Evolutionary conservation across 2,329 filamentous ascomycete species (phyloP).

Genomic region (Aspergillus uvarum): DNA sequence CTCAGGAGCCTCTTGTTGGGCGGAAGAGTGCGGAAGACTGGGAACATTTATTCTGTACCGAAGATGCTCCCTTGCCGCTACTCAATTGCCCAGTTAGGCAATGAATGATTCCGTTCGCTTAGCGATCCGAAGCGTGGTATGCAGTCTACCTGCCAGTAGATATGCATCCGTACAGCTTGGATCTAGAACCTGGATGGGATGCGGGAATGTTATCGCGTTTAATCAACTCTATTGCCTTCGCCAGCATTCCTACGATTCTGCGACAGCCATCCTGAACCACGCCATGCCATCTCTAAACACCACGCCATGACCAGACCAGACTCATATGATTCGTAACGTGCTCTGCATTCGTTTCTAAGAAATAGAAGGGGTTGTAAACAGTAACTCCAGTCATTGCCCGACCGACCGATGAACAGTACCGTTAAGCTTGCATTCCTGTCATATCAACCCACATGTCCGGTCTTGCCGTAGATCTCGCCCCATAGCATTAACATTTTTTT

Average conservation of each 20-base stretch:
- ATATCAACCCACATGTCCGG: conserved; percentile 16
- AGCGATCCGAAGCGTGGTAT: neutral
- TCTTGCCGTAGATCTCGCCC: conserved; percentile 16
- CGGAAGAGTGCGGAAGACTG: too few species aligned
- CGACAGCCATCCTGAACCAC: neutral
- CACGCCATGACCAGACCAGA: neutral
- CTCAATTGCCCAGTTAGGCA: neutral
- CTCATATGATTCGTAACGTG: conserved; percentile 14
- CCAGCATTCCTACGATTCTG: neutral
- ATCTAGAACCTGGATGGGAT: neutral
- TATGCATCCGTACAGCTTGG: neutral
- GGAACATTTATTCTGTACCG: too few species aligned
- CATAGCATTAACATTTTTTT: conserved; percentile 22
- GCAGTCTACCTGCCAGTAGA: neutral
- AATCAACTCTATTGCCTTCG: too few species aligned
- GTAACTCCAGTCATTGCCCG: conserved; percentile 9
- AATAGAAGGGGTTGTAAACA: conserved; percentile 3
- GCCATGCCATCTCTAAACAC: neutral
- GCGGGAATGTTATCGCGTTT: neutral
- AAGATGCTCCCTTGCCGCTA: neutral
- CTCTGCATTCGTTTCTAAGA: conserved; percentile 23
- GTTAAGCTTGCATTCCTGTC: conserved; percentile 13
- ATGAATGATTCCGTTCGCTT: too few species aligned
- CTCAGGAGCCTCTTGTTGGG: too few species aligned
- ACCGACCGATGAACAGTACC: conserved; percentile 6